Evolutionary conservation across 106 monocot genomes (phyloP), one percentile per base, ranked within the genome.

Genomic region (Acorus gramineus): DNA sequence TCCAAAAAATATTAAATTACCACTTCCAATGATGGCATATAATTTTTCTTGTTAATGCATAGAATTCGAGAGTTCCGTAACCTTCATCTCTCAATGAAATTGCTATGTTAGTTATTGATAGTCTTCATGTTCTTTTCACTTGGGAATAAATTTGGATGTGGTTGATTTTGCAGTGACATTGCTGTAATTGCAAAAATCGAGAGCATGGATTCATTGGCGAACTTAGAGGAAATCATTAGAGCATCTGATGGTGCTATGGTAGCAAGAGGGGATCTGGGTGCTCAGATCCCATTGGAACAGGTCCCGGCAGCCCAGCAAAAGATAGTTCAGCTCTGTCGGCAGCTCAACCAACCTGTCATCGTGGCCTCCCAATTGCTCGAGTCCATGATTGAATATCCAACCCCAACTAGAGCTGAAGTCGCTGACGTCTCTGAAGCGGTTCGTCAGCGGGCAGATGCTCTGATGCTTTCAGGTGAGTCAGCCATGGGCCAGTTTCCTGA

Each of bases 151-250:
- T 28, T 28, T 1, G 28, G 28, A 2, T 8, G 1, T 11, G 8
- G 56, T 56, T 4, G 3, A 47, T 62, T 52, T 8, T 42, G 9
- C 87, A 96, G 96, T 52, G 85, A 92, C 42, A 92, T 92, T 66
- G 73, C 85, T 44, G 96, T 57, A 5, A 57, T 57, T 5, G 57
- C 57, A 5, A 57, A 57, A 12, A 57, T 57, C 2, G 57, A 57
- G 57, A 10, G 9, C 5, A 4, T 5, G 1, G 57, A 6, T 8
- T 8, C 57, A 10, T 4, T 57, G 0, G 57, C 9, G 9, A 10
- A 57, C 57, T 4, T 57, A 5, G 57, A 57, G 57, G 57, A 6
- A 12, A 57, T 57, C 57, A 6, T 57, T 5, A 12, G 5, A 12
- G 57, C 6, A 57, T 10, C 57, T 0, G 57, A 57, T 12, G 57